Evolutionary conservation across 768 basidiomycete species (phyloP), one percentile per base, ranked within the genome.

Genomic region (Candolleomyces aberdarensis): DNA sequence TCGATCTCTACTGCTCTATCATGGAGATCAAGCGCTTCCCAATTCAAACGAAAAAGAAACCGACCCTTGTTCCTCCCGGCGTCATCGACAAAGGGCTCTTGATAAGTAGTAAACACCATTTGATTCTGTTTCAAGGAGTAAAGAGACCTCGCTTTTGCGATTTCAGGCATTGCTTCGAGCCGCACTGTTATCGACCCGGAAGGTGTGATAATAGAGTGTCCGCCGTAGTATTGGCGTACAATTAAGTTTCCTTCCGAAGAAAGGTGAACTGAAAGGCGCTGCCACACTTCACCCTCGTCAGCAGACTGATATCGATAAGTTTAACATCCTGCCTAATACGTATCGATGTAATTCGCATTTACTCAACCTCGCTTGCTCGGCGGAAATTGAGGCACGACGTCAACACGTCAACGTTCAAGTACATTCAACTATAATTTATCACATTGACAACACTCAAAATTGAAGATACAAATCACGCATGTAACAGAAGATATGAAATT

Each of bases 21-120:
- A 40, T 43, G 17, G 36, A 9, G n/a, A 39, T 55, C 39, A 55
- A 20, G 36, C 17, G 17, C 19, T 56, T 26, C 26, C 19, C 40
- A 8, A 32, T n/a, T 31, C 52, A 40, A 36, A 54, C 3, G 14
- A 36, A n/a, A 40, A 3, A 56, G 40, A 43, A 22, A n/a, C 54
- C 54, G 54, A 53, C 32, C 10, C 20, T 56, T 56, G 54, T 56
- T 56, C 54, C 54, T 41, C 41, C 54, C 54, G 54, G 54, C 20
- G 54, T 20, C 19, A 15, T 53, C 32, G 26, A 14, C 13, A 19
- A 40, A 20, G 41, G 41, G 54, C 54, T 17, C 54, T 40, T 43
- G 54, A 56, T 56, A 56, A 56, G 54, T 56, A 36, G 39, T 40
- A 13, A 26, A 32, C 52, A 31, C 52, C 10, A 17, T 26, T 26